Evolutionary conservation across 257 asterid genomes (phyloP), one percentile per base, ranked within the genome.

Genomic region (Eucommia ulmoides): DNA sequence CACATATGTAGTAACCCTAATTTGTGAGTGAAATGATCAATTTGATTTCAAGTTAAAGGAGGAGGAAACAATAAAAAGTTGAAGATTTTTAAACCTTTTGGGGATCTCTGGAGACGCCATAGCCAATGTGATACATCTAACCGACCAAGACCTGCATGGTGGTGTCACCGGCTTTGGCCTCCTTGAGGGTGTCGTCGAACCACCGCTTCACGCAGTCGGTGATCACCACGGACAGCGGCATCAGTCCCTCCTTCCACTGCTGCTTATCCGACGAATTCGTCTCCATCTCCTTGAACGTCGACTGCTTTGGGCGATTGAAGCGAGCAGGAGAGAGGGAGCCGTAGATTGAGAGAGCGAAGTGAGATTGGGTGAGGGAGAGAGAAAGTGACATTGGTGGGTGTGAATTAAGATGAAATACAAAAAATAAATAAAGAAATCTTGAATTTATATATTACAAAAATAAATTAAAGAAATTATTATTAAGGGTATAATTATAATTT

Each of bases 101-200:
- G 45, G 45, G 17, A 38, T 38, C 45, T 15, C 7, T 15, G 45
- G 5, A 18, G 16, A 38, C 45, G n/a, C 45, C 45, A 15, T 38
- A 38, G 45, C 45, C 45, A 38, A 12, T 38, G 45, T 15, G n/a
- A 38, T 38, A 38, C 45, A 38, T 38, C 45, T 38, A 18, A 3
- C 45, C 45, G n/a, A 38, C 45, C 45, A 38, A 38, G 45, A 38
- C 45, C n/a, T 38, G 45, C 45, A 38, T 38, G 16, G 2, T 15
- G 2, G 9, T 38, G 3, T 38, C 45, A 2, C 45, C 99, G 24
- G 75, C 73, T 60, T 79, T 81, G 65, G 99, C 99, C 66, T 91
- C 96, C 74, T 79, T 81, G 44, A 91, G 84, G 2, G 95, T 67
- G 51, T 86, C 96, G 17, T 77, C 89, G 59, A 91, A 91, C 96